phyloP scores from a whole-genome alignment of 2,329 filamentous ascomycete genomes.

The Fusarium verticillioides region DNA sequence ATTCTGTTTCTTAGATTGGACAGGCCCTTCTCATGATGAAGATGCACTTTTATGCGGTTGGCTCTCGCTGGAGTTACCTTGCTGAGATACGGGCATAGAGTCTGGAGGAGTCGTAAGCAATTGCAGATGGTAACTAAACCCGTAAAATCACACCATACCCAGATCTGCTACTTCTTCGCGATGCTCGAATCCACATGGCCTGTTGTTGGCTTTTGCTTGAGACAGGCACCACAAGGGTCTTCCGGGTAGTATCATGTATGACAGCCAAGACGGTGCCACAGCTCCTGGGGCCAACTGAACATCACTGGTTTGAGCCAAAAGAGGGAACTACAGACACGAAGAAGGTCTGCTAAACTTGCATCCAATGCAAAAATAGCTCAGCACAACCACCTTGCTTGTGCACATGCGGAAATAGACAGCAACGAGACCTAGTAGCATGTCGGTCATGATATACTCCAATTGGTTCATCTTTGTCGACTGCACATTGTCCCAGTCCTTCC shows the following conservation, averaged over 20 bases:
- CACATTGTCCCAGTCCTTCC: not conserved
- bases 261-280: slow-evolving; percentile 39
- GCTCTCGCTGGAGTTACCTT: slow-evolving; percentile 34
- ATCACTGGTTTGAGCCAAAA: slow-evolving; percentile 32
- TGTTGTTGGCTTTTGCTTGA: slow-evolving; percentile 30
- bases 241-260: slow-evolving; percentile 37
- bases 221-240: slow-evolving; percentile 31
- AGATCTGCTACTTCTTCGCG: slow-evolving; percentile 27
- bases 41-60: slow-evolving; percentile 41
- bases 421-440: slow-evolving; percentile 40
- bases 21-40: slow-evolving; percentile 36
- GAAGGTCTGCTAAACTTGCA: slow-evolving; percentile 23
- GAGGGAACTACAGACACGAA: slow-evolving; percentile 34
- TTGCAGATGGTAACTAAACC: slow-evolving; percentile 33
- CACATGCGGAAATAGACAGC: slow-evolving; percentile 36
- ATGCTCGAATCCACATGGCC: slow-evolving; percentile 41
- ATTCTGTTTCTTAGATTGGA: slow-evolving; percentile 42
- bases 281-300: slow-evolving; percentile 28
- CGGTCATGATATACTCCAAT: slow-evolving; percentile 42
- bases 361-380: slow-evolving; percentile 45
- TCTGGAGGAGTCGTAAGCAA: slow-evolving; percentile 18
- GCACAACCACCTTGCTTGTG: slow-evolving; percentile 17
- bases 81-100: slow-evolving; percentile 31
- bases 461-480: slow-evolving; percentile 31
- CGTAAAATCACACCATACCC: slow-evolving; percentile 44